phyloP scores from a whole-genome alignment of 208 protist species.

The Crithidia brevicula region DNA sequence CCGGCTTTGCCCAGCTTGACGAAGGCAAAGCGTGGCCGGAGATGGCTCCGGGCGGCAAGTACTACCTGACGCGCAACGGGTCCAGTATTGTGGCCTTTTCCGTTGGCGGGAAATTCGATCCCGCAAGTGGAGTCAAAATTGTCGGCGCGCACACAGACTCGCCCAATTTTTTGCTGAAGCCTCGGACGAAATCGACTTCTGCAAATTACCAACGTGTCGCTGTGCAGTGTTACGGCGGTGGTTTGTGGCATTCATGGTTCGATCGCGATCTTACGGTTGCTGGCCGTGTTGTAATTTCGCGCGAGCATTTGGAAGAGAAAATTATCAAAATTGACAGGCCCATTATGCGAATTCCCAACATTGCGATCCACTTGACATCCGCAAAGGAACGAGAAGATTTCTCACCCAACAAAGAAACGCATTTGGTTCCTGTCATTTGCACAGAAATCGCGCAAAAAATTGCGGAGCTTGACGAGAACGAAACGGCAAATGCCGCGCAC shows the following conservation, averaged over 20 bases:
- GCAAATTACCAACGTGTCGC: constrained; percentile 63
- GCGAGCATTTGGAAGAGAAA: constrained; percentile 41
- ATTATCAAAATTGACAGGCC: constrained; percentile 90
- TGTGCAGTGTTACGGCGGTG: constrained; percentile 90
- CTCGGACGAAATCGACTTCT: constrained; percentile 44
- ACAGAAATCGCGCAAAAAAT: constrained; percentile 45
- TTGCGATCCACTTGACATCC: constrained; percentile 96
- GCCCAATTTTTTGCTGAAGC: constrained; percentile 92
- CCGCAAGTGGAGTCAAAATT: constrained; percentile 93
- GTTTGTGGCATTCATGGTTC: constrained; percentile 93
- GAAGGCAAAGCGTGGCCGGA: constrained; percentile 68
- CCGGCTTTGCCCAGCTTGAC: constrained; percentile 64
- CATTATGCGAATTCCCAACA: constrained; percentile 94
- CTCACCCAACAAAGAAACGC: constrained; percentile 95
- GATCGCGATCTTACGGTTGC: constrained; percentile 90
- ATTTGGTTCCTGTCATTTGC: constrained; percentile 94
- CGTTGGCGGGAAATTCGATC: constrained; percentile 92
- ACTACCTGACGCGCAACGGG: constrained; percentile 98
- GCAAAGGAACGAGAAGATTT: constrained; percentile 83
- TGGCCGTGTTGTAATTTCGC: constrained; percentile 72
- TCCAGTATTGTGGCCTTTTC: constrained; percentile 96
- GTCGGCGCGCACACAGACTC: constrained; percentile 98
- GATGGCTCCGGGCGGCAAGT: constrained; percentile 86
- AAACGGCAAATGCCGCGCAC: constrained; percentile 39
- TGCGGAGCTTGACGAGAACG: constrained; percentile 16